These are phyloP conservation scores for Simplicillium sp. DNA, from an alignment of 2,329 filamentous ascomycete genomes.

Conservation along the genomic window DNA sequence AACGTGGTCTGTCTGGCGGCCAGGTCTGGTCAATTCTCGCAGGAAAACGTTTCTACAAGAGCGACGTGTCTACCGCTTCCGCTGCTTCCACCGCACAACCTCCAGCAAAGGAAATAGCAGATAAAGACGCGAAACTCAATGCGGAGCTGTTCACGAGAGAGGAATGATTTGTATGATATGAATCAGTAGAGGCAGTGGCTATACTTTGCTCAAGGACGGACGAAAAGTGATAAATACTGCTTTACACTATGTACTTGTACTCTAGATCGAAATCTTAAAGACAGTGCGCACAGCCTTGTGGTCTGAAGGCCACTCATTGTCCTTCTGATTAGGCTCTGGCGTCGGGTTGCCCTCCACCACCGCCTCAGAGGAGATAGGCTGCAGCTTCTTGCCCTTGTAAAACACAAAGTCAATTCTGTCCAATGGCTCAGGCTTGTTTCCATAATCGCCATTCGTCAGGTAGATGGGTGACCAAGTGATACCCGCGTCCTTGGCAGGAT, in stretches of 20 bases:
- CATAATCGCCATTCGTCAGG: slow-evolving; percentile 15
- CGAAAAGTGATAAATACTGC: too few species aligned
- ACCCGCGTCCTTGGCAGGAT: slow-evolving; percentile 21
- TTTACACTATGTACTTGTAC: too few species aligned
- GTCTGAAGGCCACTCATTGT: slow-evolving; percentile 33
- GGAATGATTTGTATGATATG: too few species aligned
- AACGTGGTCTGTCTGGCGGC: neutral
- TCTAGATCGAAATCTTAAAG: neutral
- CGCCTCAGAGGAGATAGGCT: slow-evolving; percentile 18
- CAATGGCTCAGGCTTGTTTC: slow-evolving; percentile 22
- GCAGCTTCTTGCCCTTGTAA: slow-evolving; percentile 22
- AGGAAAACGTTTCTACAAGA: too few species aligned
- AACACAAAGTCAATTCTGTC: slow-evolving; percentile 34
- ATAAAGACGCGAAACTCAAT: too few species aligned
- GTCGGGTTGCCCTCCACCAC: slow-evolving; percentile 23
- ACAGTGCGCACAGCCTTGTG: slow-evolving; percentile 20
- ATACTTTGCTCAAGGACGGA: too few species aligned
- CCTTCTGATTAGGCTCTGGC: slow-evolving; percentile 19
- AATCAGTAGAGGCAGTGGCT: too few species aligned
- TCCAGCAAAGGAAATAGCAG: too few species aligned
- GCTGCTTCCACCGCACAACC: too few species aligned
- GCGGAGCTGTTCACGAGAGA: too few species aligned
- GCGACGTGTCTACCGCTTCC: too few species aligned
- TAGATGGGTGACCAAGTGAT: slow-evolving; percentile 32
- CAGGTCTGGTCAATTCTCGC: too few species aligned